phyloP scores from a whole-genome alignment of 306 rosid species.

The Potentilla sterilis region DNA sequence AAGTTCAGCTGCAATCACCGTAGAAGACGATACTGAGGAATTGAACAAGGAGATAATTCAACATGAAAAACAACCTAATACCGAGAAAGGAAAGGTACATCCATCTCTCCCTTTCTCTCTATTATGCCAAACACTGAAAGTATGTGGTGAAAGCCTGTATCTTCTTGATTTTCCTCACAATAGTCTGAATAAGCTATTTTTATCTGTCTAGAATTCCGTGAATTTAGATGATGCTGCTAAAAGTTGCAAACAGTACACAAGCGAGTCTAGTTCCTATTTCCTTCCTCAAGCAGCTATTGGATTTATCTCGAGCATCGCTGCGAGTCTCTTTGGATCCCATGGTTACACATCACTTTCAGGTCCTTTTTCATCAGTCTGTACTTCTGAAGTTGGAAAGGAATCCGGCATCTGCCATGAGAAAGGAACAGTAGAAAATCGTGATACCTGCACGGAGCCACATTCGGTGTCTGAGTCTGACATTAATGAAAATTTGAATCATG shows the following conservation, averaged over 20 bases:
- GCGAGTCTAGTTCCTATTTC: conserved; percentile 57
- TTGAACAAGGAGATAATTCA: conserved; percentile 48
- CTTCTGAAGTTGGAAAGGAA: conserved; percentile 49
- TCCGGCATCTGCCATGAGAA: conserved; percentile 40
- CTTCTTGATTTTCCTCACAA: background rate
- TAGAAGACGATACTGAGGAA: conserved; percentile 55
- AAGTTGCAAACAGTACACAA: conserved; percentile 36
- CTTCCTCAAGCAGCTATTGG: conserved; percentile 73
- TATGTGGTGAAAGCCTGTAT: background rate
- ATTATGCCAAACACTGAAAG: background rate
- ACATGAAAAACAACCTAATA: conserved; percentile 38
- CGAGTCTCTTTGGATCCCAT: conserved; percentile 53
- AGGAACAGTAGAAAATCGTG: conserved; percentile 41
- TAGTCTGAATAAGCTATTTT: background rate
- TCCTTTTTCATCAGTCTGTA: conserved; percentile 42
- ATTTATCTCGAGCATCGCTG: conserved; percentile 58
- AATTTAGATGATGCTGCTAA: conserved; percentile 31
- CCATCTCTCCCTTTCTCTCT: conserved; percentile 20
- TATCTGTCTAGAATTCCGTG: conserved; percentile 48
- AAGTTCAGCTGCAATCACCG: conserved; percentile 44
- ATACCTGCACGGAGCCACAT: conserved; percentile 37
- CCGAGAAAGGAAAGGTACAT: conserved; percentile 53
- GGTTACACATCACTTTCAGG: conserved; percentile 42
- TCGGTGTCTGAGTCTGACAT: conserved; percentile 29
- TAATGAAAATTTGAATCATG: conserved; percentile 32